Base-by-base conservation (phyloP, 2,329 filamentous ascomycete species). In the Periconia macrospinosa region DNA sequence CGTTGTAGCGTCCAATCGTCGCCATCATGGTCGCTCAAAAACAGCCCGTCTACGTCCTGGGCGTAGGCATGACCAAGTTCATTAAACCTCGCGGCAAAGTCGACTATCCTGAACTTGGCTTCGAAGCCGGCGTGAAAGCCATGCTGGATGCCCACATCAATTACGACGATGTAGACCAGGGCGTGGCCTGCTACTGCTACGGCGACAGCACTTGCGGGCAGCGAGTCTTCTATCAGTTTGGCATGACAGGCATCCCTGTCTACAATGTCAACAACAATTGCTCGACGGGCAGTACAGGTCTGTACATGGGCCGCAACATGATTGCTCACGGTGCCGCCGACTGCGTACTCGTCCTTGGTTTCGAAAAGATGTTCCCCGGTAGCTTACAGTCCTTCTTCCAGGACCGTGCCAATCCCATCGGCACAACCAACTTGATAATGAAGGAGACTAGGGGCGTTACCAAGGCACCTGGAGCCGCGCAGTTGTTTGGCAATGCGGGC, bases 241-340 rank as follows among this genome's bases (percentile, higher is more conserved):
- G 93, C 79, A 92, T 97, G 88, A 97, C 92, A 42, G 83, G 89
- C 69, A 97, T 97, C 66, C 93, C 93, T 68, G 91, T 97, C 72
- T 92, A 95, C 82, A 97, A 97, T 70, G 91, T 96, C 70, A 97
- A 97, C 84, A 97, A 97, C 83, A 97, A 97, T 81, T 97, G 93
- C 82, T 91, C 90, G 3, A 97, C 93, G 0, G 94, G 93, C n/a
- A 92, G 88, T 5, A 96, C 93, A 0, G 94, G 93, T 9, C 79
- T 97, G 53, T 87, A 87, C 70, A 88, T 97, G 83, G 94, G 84
- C 1, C 82, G 92, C 33, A 91, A 87, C 49, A 82, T 95, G 72
- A 87, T 97, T 65, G 82, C 86, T 7, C 83, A 90, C 64, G 92
- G 92, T 33, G 90, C 85, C 14, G 90, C 91, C 1, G 90, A 96